Evolutionary conservation across 805 yeast genomes (phyloP).

Genomic region (Wickerhamiella dianesei): DNA sequence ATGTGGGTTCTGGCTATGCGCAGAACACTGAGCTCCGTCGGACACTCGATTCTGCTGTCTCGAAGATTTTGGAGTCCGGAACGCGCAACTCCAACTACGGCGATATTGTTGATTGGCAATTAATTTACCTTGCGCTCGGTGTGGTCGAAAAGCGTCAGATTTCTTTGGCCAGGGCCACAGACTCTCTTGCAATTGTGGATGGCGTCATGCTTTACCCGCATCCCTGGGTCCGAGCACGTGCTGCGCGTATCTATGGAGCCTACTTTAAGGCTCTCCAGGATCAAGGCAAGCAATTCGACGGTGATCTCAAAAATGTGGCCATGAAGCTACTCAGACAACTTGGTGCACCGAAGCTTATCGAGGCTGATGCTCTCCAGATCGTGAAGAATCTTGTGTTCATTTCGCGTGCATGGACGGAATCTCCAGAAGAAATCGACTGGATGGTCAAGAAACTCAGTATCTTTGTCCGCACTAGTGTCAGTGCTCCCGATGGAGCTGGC

Average conservation of each 20-base stretch:
- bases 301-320: slow-evolving; percentile 47
- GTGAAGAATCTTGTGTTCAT: slow-evolving; percentile 54
- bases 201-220: slow-evolving; percentile 67
- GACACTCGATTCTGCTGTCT: slow-evolving; percentile 2
- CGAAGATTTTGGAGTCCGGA: slow-evolving; percentile 3
- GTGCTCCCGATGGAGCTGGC: slow-evolving; percentile 31
- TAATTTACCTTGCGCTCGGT: slow-evolving; percentile 51
- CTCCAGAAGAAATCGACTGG: slow-evolving; percentile 34
- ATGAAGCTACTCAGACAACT: slow-evolving; percentile 62
- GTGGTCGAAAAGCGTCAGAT: slow-evolving; percentile 24
- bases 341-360: slow-evolving; percentile 61
- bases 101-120: slow-evolving; percentile 55
- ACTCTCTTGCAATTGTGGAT: slow-evolving; percentile 32
- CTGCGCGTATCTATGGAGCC: slow-evolving; percentile 46
- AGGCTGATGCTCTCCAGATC: slow-evolving; percentile 46
- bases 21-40: slow-evolving; percentile 1
- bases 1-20: neutral
- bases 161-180: neutral
- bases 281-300: slow-evolving; percentile 23
- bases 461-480: slow-evolving; percentile 45
- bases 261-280: slow-evolving; percentile 33
- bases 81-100: slow-evolving; percentile 18
- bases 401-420: slow-evolving; percentile 46
- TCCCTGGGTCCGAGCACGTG: slow-evolving; percentile 69
- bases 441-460: slow-evolving; percentile 48